Evolutionary conservation across 352 stramenopile species (phyloP), one percentile per base, ranked within the genome.

Genomic region (Stramenopiles sp.): DNA sequence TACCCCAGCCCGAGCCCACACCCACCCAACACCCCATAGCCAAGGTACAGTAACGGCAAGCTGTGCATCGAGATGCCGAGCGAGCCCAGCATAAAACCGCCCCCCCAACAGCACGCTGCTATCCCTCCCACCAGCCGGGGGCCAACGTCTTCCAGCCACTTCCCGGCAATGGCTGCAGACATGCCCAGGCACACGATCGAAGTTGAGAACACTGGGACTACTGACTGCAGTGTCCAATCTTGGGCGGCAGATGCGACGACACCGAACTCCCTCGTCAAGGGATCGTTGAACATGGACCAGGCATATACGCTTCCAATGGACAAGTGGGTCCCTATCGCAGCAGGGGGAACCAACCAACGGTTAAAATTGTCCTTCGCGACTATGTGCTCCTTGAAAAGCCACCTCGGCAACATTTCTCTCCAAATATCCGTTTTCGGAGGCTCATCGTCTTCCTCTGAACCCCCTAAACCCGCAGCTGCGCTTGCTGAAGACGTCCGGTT

Each of bases 231-330:
- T 4, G 81, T 80, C 82, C 82, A 85, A 63, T 85, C 82, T 48
- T 53, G 74, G 34, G 80, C 81, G 12, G 81, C 78, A 25, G 81
- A 73, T 0, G 80, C 76, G 35, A 85, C 80, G 18, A 85, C 79
- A 4, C 82, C 82, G 25, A 82, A 74, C 0, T 79, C 53, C 32
- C 77, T 75, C 3, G 77, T 82, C 74, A 88, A 80, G 2, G 77
- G 78, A 4, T 77, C 78, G 37, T 81, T 85, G 77, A 83, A 86
- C 77, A 86, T 85, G 32, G 37, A 79, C 74, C 84, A 88, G 12
- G 80, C 81, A 75, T 86, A 88, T 32, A 86, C 79, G 1, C 78
- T 86, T 49, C 83, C 83, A 68, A 88, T 83, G 35, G 81, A 83
- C 68, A 86, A 68, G 74, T 86, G 81, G 31, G 84, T 81, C n/a